A percentile compares a stretch with the other conserved stretches of the same genome.
These are phyloP conservation scores for Cenchrus americanus DNA, from an alignment of 176 grass and related monocot species.

Conservation along the genomic window DNA sequence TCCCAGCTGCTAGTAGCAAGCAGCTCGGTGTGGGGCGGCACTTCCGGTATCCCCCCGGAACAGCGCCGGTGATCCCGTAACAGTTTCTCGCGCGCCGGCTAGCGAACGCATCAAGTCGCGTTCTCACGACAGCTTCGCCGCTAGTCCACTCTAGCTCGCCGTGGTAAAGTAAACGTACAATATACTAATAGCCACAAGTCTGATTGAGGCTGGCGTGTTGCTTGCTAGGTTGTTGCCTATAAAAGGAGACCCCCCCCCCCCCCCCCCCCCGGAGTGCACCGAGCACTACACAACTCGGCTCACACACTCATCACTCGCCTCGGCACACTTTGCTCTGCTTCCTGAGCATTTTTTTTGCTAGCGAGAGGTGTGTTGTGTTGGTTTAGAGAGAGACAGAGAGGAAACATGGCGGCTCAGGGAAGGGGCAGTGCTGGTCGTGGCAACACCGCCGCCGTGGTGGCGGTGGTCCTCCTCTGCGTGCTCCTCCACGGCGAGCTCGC, in stretches of 20 bases:
- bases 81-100: neutral
- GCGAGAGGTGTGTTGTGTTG: too few relatives aligned
- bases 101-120: neutral
- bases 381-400: neutral
- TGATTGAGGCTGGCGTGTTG: neutral
- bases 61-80: neutral
- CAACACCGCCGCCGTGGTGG: conserved; percentile 39
- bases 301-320: neutral
- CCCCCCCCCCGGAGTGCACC: neutral
- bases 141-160: neutral
- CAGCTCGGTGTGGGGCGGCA: neutral
- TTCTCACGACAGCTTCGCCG: conserved; percentile 9
- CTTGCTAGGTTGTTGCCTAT: conserved; percentile 26
- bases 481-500: conserved; percentile 71
- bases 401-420: conserved; percentile 64
- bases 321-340: neutral
- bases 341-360: neutral
- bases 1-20: neutral
- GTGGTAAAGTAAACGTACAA: neutral
- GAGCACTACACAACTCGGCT: conserved; percentile 30
- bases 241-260: conserved; percentile 25
- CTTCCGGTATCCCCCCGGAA: neutral
- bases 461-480: conserved; percentile 59
- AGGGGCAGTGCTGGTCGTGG: conserved; percentile 70
- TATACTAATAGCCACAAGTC: neutral